These are phyloP conservation scores for Diaporthe destruens DNA, from an alignment of 2,329 filamentous ascomycete species.

Conservation along the genomic window DNA sequence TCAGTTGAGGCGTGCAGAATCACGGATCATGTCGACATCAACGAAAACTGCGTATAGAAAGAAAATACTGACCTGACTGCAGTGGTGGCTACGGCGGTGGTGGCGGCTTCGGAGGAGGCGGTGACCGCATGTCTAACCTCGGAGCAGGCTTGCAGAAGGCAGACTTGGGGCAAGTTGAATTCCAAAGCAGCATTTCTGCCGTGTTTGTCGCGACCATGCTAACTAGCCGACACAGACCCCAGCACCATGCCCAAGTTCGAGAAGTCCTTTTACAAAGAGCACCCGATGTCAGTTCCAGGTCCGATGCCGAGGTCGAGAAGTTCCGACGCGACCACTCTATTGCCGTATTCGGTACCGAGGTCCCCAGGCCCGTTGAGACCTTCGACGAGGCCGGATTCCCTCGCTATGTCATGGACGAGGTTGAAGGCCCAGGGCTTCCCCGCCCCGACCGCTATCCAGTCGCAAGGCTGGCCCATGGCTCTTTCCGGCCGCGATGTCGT, in stretches of 20 bases:
- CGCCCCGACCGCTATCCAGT: conserved; percentile 94
- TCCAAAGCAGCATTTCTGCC: background rate
- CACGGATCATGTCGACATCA: background rate
- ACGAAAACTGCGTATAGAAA: conserved; percentile 42
- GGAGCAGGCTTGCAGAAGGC: conserved; percentile 88
- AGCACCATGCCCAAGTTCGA: conserved; percentile 91
- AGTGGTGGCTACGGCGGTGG: conserved; percentile 56
- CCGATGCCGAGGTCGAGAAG: conserved; percentile 83
- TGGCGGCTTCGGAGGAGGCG: conserved; percentile 72
- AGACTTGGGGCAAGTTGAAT: conserved; percentile 81
- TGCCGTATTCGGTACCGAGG: conserved; percentile 80
- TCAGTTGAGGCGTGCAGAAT: background rate
- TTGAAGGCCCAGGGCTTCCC: conserved; percentile 98
- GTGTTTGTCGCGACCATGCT: conserved; percentile 47
- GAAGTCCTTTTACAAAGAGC: conserved; percentile 99
- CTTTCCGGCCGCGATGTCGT: conserved; percentile 97
- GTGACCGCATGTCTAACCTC: conserved; percentile 94
- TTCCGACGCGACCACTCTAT: conserved; percentile 91
- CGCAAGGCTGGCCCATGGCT: conserved; percentile 99
- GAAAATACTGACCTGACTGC: conserved; percentile 53
- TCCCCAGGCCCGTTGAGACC: conserved; percentile 94
- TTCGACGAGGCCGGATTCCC: conserved; percentile 99
- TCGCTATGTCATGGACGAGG: conserved; percentile 96
- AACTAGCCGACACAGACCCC: conserved; percentile 70
- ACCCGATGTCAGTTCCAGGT: conserved; percentile 80